These are phyloP conservation scores for Paramecium bursaria DNA, from an alignment of 73 alveolate genomes.

Conservation along the genomic window DNA sequence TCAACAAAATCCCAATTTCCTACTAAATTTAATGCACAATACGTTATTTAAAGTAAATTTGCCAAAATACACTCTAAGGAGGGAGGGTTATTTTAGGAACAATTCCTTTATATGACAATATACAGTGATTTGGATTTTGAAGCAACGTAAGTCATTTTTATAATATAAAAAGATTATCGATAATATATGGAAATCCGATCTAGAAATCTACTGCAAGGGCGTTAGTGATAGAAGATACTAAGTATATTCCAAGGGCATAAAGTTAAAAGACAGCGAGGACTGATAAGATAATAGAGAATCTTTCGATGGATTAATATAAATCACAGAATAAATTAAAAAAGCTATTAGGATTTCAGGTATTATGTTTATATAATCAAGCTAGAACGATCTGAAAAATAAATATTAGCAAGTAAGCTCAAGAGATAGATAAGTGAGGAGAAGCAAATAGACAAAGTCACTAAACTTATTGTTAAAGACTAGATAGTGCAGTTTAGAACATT, in stretches of 20 bases:
- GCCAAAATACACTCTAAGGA: neutral
- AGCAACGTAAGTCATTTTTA: too few relatives aligned
- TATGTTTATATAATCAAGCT: neutral
- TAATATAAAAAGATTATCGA: too few relatives aligned
- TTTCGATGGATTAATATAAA: constrained; percentile 8
- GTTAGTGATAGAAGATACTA: neutral
- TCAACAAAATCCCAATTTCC: constrained; percentile 42
- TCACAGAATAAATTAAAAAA: neutral
- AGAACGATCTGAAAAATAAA: constrained; percentile 18
- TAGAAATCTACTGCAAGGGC: neutral
- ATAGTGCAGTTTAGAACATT: constrained; percentile 29
- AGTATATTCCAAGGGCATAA: neutral
- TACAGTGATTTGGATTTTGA: constrained; percentile 12
- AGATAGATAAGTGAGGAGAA: constrained; percentile 8
- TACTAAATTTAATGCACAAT: constrained; percentile 44
- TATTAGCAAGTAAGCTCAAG: neutral
- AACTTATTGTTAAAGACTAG: constrained; percentile 38
- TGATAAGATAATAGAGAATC: constrained; percentile 29
- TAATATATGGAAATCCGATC: constrained; percentile 36
- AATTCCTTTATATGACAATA: neutral
- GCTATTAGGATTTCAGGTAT: neutral
- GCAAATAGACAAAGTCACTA: constrained; percentile 21
- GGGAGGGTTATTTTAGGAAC: neutral
- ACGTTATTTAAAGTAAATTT: neutral
- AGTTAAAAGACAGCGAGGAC: neutral